Evolutionary conservation across 2,329 filamentous ascomycete species (phyloP).

Genomic region (Tolypocladium tundrense): DNA sequence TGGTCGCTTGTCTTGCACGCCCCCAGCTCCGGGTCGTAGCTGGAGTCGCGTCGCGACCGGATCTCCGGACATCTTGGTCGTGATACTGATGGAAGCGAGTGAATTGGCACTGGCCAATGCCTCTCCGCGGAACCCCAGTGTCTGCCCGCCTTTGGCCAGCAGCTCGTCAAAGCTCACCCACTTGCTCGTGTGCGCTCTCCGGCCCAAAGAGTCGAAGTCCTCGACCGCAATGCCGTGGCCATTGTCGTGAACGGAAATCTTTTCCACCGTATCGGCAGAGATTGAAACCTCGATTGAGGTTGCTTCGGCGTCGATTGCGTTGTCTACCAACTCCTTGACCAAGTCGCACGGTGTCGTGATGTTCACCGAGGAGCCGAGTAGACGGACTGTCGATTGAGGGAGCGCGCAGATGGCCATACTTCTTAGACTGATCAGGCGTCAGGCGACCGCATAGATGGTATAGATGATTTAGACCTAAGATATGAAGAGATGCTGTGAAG

Average conservation of each 20-base stretch:
- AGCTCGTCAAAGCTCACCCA: conserved; percentile 55
- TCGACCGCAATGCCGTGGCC: conserved; percentile 57
- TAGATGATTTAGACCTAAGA: too few species aligned
- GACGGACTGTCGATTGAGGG: conserved; percentile 36
- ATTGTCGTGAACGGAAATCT: conserved; percentile 62
- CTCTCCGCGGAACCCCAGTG: conserved; percentile 68
- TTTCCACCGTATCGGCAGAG: conserved; percentile 55
- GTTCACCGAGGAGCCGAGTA: conserved; percentile 50
- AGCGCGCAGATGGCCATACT: conserved; percentile 41
- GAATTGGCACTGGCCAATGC: conserved; percentile 57
- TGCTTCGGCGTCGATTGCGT: conserved; percentile 62
- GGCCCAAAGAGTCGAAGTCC: conserved; percentile 54
- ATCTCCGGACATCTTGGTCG: conserved; percentile 53
- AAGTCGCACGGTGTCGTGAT: conserved; percentile 50
- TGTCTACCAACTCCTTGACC: conserved; percentile 71
- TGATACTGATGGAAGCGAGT: conserved; percentile 49
- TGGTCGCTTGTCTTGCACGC: conserved; percentile 17
- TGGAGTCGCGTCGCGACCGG: conserved; percentile 42
- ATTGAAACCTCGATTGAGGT: conserved; percentile 55
- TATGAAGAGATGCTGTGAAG: not conserved
- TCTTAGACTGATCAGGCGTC: not conserved
- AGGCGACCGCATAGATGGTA: not conserved
- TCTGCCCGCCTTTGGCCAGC: conserved; percentile 40
- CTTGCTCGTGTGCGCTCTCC: conserved; percentile 65
- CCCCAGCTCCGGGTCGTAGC: conserved; percentile 24